Percentiles rank a stretch among this genome's conserved stretches.
phyloP scores from a whole-genome alignment of 2,329 filamentous ascomycete genomes.

The Pseudogymnoascus sp. region DNA sequence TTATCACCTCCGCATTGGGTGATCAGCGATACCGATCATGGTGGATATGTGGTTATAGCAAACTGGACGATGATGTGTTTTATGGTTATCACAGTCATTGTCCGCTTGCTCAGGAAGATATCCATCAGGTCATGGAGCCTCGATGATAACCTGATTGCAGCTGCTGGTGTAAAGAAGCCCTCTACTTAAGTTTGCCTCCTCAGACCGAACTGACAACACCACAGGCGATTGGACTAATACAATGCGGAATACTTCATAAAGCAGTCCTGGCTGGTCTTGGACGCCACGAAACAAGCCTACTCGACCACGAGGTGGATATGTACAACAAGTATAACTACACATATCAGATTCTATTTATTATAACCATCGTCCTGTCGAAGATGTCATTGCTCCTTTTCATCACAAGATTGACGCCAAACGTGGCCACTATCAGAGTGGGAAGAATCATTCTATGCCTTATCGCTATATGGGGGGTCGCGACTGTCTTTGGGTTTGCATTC shows the following conservation, averaged over 20 bases:
- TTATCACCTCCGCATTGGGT: constrained; percentile 1
- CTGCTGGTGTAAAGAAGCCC: neutral
- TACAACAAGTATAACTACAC: constrained; percentile 20
- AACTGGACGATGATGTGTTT: constrained; percentile 6
- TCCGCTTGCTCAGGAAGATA: neutral
- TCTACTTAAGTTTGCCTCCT: neutral
- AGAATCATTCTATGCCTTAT: constrained; percentile 13
- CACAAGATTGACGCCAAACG: constrained; percentile 15
- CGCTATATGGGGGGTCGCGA: constrained; percentile 17
- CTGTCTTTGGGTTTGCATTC: constrained; percentile 19
- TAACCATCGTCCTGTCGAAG: constrained; percentile 22
- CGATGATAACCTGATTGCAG: neutral
- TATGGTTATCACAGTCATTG: neutral
- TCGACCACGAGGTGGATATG: neutral
- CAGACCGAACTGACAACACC: neutral
- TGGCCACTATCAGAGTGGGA: constrained; percentile 14
- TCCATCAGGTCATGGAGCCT: constrained; percentile 6
- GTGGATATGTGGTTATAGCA: constrained; percentile 1
- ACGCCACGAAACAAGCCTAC: constrained; percentile 25
- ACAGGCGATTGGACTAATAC: neutral
- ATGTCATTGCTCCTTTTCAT: constrained; percentile 22
- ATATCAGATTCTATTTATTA: constrained; percentile 23
- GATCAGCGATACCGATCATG: neutral
- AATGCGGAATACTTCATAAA: constrained; percentile 8
- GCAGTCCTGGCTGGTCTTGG: constrained; percentile 18